phyloP scores from a whole-genome alignment of 2,329 filamentous ascomycete genomes.

The Aspergillus pseudonomiae region DNA sequence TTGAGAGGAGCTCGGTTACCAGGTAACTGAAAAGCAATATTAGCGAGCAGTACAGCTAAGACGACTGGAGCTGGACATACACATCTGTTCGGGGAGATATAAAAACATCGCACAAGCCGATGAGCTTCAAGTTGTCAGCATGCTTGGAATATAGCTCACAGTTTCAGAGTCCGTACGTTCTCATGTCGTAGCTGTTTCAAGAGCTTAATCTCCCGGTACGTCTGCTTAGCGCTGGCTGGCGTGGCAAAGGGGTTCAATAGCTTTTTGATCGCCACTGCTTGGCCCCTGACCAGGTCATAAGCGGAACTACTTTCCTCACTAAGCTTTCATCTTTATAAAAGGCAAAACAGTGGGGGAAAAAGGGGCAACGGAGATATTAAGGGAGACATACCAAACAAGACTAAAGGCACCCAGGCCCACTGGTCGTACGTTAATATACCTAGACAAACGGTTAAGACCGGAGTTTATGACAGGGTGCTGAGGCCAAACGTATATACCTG shows the following conservation, averaged over 20 bases:
- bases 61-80: background rate
- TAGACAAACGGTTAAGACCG: background rate
- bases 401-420: background rate
- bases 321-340: too few species aligned
- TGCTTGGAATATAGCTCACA: background rate
- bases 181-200: constrained; percentile 95
- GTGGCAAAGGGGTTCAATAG: constrained; percentile 99
- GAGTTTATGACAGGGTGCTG: too few species aligned
- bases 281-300: background rate
- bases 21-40: constrained; percentile 71
- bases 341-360: too few species aligned
- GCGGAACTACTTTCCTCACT: background rate
- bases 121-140: background rate
- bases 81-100: constrained; percentile 3
- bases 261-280: constrained; percentile 88
- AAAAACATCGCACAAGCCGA: background rate
- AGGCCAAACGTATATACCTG: background rate
- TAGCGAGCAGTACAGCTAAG: background rate
- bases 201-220: constrained; percentile 93
- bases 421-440: background rate
- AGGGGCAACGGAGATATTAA: too few species aligned
- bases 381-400: too few species aligned
- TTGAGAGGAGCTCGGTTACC: constrained; percentile 93
- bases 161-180: constrained; percentile 64
- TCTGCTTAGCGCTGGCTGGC: constrained; percentile 91